These are phyloP conservation scores for Pilobolus umbonatus DNA, from an alignment of 192 early-diverging fungal species.

Conservation along the genomic window DNA sequence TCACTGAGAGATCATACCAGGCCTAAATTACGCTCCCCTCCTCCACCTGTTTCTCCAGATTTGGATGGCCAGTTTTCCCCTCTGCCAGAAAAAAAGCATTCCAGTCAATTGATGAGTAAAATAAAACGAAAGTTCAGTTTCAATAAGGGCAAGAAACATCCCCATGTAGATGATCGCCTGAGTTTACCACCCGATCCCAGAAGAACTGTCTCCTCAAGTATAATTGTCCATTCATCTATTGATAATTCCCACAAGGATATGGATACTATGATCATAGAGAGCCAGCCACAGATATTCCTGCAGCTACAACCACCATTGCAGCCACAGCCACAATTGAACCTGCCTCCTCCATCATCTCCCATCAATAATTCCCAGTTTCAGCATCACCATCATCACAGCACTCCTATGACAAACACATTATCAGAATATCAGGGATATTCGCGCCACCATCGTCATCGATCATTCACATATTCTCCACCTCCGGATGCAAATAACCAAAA, in stretches of 20 bases:
- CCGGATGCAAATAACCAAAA: constrained; percentile 2
- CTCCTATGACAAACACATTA: neutral
- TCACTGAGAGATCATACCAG: neutral
- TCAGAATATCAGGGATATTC: constrained; percentile 18
- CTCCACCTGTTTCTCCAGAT: neutral
- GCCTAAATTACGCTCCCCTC: neutral
- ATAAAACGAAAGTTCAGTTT: neutral
- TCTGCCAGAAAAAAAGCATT: neutral
- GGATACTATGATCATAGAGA: too few species aligned
- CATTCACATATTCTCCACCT: constrained; percentile 19
- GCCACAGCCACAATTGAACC: neutral
- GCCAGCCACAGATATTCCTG: neutral
- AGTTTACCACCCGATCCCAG: too few species aligned
- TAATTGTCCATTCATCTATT: too few species aligned
- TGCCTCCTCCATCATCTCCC: neutral
- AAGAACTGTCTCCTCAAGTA: too few species aligned
- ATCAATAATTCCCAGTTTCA: neutral
- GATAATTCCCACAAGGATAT: too few species aligned
- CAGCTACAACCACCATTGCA: neutral
- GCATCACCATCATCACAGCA: neutral
- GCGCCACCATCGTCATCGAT: neutral
- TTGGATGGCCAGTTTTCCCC: too few species aligned
- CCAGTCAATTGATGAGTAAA: neutral
- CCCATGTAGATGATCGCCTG: too few species aligned
- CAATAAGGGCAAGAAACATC: neutral